Percentiles rank a stretch among this genome's conserved stretches.
These are phyloP conservation scores for Orbilia blumenaviensis DNA, from an alignment of 2,329 filamentous ascomycete species.

Conservation along the genomic window DNA sequence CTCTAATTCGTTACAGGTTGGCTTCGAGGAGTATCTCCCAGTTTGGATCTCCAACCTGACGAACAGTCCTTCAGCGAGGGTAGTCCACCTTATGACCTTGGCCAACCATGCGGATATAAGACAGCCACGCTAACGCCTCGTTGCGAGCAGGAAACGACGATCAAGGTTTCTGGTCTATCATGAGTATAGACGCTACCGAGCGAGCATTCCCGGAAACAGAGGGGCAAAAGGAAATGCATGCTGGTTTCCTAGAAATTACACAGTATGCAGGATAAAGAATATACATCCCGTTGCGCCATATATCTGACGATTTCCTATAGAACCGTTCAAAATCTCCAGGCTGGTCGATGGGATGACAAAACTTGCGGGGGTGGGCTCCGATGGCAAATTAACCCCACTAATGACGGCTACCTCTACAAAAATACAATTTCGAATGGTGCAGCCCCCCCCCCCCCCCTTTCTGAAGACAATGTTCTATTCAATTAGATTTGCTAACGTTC, in stretches of 20 bases:
- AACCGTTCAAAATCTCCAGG: slow-evolving; percentile 81
- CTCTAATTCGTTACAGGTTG: slow-evolving; percentile 80
- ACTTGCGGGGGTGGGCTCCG: slow-evolving; percentile 78
- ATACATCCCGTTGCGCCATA: slow-evolving; percentile 63
- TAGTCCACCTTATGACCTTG: no score
- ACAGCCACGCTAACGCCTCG: slow-evolving; percentile 12
- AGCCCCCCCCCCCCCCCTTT: slow-evolving; percentile 54
- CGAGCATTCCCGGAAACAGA: slow-evolving; percentile 66
- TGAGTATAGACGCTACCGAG: slow-evolving; percentile 74
- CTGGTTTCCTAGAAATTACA: slow-evolving; percentile 44
- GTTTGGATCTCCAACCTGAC: slow-evolving; percentile 55
- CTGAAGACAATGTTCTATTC: neutral
- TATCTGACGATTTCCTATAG: slow-evolving; percentile 75
- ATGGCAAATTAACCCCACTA: slow-evolving; percentile 86
- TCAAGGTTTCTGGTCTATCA: slow-evolving; percentile 75
- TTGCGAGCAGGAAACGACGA: slow-evolving; percentile 72
- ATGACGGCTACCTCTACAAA: slow-evolving; percentile 72
- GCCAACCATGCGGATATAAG: neutral
- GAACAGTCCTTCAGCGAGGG: slow-evolving; percentile 39
- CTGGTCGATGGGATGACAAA: slow-evolving; percentile 73
- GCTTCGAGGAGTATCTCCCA: slow-evolving; percentile 67
- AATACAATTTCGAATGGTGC: slow-evolving; percentile 69
- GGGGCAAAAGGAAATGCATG: slow-evolving; percentile 61
- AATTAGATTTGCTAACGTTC: slow-evolving; percentile 59
- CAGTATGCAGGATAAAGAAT: slow-evolving; percentile 59